Evolutionary conservation across 257 asterid genomes (phyloP).

Genomic region (Fraxinus excelsior): DNA sequence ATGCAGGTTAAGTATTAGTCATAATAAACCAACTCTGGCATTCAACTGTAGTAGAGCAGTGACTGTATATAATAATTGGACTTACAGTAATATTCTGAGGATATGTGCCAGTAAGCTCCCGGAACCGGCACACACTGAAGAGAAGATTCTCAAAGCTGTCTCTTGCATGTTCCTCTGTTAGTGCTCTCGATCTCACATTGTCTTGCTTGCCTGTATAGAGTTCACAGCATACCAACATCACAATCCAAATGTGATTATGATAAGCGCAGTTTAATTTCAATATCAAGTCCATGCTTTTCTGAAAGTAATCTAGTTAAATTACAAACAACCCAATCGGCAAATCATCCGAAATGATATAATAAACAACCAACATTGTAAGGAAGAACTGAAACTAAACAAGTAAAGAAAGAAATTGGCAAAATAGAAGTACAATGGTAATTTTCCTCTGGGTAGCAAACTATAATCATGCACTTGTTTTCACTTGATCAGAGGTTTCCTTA

Average conservation of each 20-base stretch:
- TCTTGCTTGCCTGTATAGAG: slow-evolving; percentile 60
- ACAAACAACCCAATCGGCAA: background rate
- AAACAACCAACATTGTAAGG: background rate
- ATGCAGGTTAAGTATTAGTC: background rate
- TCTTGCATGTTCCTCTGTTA: slow-evolving; percentile 83
- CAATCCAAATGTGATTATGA: background rate
- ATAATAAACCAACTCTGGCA: slow-evolving; percentile 16
- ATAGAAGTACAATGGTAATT: background rate
- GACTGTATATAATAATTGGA: slow-evolving; percentile 13
- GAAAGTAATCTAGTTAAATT: background rate
- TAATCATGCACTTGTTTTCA: background rate
- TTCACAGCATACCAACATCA: background rate
- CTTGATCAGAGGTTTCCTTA: background rate
- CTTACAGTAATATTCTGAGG: slow-evolving; percentile 91
- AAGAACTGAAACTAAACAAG: background rate
- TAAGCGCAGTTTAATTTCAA: background rate
- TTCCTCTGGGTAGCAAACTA: background rate
- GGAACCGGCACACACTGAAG: slow-evolving; percentile 86
- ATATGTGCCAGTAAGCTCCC: slow-evolving; percentile 91
- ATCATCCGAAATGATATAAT: background rate
- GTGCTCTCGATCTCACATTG: slow-evolving; percentile 69
- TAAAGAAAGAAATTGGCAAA: background rate
- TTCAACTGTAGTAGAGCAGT: slow-evolving; percentile 5
- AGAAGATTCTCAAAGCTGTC: slow-evolving; percentile 93
- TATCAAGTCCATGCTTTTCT: background rate